phyloP scores from a whole-genome alignment of 2,329 filamentous ascomycete genomes.

The Diaporthe sp. region DNA sequence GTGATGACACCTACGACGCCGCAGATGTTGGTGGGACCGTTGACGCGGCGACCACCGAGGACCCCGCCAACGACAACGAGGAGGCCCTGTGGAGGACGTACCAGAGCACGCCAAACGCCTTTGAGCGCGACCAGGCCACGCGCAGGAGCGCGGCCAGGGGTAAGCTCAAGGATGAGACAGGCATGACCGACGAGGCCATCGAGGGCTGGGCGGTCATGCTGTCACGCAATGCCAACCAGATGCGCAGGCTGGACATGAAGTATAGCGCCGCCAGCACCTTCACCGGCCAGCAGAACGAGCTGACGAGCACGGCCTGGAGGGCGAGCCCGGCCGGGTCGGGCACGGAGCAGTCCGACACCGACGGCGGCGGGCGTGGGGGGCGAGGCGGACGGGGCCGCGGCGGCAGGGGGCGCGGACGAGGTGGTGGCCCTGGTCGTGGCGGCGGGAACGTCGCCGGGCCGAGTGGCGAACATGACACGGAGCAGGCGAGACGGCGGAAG shows the following conservation, averaged over 20 bases:
- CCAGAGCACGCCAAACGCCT: conserved; percentile 71
- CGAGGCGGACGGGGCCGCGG: conserved; percentile 59
- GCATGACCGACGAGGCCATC: conserved; percentile 92
- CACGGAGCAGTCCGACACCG: conserved; percentile 65
- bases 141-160: conserved; percentile 71
- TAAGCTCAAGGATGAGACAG: conserved; percentile 78
- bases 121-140: conserved; percentile 77
- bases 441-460: conserved; percentile 73
- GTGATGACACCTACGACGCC: conserved; percentile 95
- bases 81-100: conserved; percentile 79
- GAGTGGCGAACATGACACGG: conserved; percentile 76
- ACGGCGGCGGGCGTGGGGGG: conserved; percentile 55
- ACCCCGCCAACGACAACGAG: conserved; percentile 67
- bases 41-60: conserved; percentile 63
- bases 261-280: conserved; percentile 65
- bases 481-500: conserved; percentile 77
- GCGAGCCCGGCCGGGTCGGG: conserved; percentile 63
- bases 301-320: conserved; percentile 75
- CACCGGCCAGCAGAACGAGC: conserved; percentile 71
- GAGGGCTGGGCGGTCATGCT: conserved; percentile 96
- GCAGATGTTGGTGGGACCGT: conserved; percentile 92
- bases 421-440: conserved; percentile 60
- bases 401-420: conserved; percentile 56
- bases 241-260: conserved; percentile 76
- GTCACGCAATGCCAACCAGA: conserved; percentile 74